These are phyloP conservation scores for Rhizomucor miehei DNA, from an alignment of 371 early-diverging fungal genomes.

Conservation along the genomic window DNA sequence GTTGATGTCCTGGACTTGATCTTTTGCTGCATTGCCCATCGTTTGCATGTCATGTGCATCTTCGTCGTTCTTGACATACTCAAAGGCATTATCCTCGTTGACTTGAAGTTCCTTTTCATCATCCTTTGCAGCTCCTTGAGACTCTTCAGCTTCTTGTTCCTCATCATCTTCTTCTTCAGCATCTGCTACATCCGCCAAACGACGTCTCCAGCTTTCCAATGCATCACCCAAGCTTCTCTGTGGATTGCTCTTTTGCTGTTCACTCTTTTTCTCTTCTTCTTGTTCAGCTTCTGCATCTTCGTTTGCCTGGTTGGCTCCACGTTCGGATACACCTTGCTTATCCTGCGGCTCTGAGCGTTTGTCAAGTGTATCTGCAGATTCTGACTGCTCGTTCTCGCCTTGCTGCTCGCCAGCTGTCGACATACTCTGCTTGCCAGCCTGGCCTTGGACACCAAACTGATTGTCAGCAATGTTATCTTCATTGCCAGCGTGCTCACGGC, in stretches of 20 bases:
- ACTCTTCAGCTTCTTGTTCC: conserved; percentile 41
- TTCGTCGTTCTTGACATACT: conserved; percentile 76
- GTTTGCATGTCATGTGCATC: conserved; percentile 75
- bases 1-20: conserved; percentile 67
- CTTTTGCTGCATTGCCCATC: conserved; percentile 71
- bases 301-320: conserved; percentile 41
- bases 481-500: conserved; percentile 45
- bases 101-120: conserved; percentile 51
- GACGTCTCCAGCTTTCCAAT: conserved; percentile 85
- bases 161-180: conserved; percentile 49
- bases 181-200: conserved; percentile 66
- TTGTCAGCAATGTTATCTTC: conserved; percentile 53
- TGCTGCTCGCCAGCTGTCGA: conserved; percentile 37
- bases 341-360: conserved; percentile 30
- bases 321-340: conserved; percentile 36
- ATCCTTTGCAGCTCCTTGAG: conserved; percentile 41
- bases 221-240: conserved; percentile 89
- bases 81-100: conserved; percentile 64
- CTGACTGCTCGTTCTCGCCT: conserved; percentile 32
- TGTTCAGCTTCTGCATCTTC: conserved; percentile 22
- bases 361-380: conserved; percentile 28
- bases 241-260: conserved; percentile 51
- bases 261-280: conserved; percentile 25
- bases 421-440: conserved; percentile 55
- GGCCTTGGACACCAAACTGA: conserved; percentile 70